Percentiles rank a stretch among this genome's conserved stretches.
These are phyloP conservation scores for Penicillium cataractarum DNA, from an alignment of 495 filamentous ascomycete species.

Conservation along the genomic window DNA sequence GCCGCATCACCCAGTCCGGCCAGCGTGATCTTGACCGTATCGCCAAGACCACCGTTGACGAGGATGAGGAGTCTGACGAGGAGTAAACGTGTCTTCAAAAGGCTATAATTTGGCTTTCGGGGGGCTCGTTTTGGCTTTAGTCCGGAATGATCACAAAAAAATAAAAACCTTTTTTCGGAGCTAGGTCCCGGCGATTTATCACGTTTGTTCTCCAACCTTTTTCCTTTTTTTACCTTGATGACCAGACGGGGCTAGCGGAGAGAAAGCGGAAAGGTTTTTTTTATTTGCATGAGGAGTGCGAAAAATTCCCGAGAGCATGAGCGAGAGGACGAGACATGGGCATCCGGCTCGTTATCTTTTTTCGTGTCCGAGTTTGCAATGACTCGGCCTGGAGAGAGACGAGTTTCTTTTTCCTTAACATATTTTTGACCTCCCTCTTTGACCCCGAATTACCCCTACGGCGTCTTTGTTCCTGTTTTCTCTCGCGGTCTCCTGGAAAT, in stretches of 20 bases:
- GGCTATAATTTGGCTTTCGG: constrained; percentile 40
- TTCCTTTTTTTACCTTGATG: constrained; percentile 31
- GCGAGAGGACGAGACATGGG: constrained; percentile 35
- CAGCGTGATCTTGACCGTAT: constrained; percentile 98
- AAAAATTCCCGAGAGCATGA: constrained; percentile 30
- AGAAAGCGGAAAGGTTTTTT: constrained; percentile 22
- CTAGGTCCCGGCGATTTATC: constrained; percentile 35
- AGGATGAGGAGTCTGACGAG: constrained; percentile 56
- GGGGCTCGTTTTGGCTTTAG: constrained; percentile 36
- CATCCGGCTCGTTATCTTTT: constrained; percentile 13
- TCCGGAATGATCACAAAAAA: constrained; percentile 32
- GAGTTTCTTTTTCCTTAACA: constrained; percentile 28
- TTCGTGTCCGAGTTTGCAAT: constrained; percentile 15
- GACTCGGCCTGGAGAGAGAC: constrained; percentile 11
- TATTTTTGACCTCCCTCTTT: constrained; percentile 36
- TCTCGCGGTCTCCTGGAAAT: constrained; percentile 44
- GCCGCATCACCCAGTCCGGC: constrained; percentile 93
- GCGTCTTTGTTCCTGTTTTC: constrained; percentile 40
- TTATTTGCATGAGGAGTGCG: constrained; percentile 34
- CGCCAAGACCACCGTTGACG: constrained; percentile 57
- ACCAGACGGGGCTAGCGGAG: constrained; percentile 39
- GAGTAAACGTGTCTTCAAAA: constrained; percentile 49
- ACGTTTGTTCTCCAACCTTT: constrained; percentile 29
- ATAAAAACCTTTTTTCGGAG: constrained; percentile 36
- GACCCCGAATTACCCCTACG: constrained; percentile 31